Percentiles rank a stretch among this genome's conserved stretches.
phyloP scores from a whole-genome alignment of 169 alveolate genomes.

The Besnoitia besnoiti region DNA sequence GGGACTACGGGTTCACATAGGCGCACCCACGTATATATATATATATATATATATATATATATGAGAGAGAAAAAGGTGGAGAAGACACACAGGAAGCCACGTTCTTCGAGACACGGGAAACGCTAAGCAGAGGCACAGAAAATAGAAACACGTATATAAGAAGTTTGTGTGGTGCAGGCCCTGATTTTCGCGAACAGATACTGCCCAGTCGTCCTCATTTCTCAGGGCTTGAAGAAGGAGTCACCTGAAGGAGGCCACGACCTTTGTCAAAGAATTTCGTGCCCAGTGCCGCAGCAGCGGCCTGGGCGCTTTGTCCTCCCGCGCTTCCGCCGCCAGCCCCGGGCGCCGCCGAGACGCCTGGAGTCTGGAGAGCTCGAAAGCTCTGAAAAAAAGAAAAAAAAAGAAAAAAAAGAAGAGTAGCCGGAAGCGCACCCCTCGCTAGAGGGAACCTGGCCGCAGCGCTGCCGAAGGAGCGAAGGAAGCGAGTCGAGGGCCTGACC shows the following conservation, averaged over 20 bases:
- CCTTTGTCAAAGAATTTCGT: conserved; percentile 50
- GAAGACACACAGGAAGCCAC: background rate
- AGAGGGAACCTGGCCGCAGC: too few species aligned
- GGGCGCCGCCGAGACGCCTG: conserved; percentile 31
- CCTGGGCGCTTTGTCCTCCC: background rate
- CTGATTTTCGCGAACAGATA: too few species aligned
- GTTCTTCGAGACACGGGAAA: too few species aligned
- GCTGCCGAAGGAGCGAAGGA: too few species aligned
- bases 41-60: too few species aligned
- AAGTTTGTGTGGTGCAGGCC: too few species aligned
- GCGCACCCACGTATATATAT: background rate
- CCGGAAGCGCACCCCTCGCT: too few species aligned
- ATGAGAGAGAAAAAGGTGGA: background rate
- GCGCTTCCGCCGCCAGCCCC: background rate
- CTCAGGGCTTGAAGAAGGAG: background rate
- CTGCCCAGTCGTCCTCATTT: too few species aligned
- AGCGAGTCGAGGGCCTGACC: too few species aligned
- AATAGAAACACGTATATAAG: too few species aligned
- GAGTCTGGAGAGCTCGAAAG: background rate
- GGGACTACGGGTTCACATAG: too few species aligned
- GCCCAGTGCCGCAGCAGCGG: conserved; percentile 12
- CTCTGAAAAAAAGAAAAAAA: background rate
- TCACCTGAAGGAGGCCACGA: conserved; percentile 44
- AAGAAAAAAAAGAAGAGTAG: background rate
- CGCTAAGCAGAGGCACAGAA: too few species aligned